phyloP scores from a whole-genome alignment of 1,139 yeast species.

The Blastobotrys raffinosifermentans region DNA sequence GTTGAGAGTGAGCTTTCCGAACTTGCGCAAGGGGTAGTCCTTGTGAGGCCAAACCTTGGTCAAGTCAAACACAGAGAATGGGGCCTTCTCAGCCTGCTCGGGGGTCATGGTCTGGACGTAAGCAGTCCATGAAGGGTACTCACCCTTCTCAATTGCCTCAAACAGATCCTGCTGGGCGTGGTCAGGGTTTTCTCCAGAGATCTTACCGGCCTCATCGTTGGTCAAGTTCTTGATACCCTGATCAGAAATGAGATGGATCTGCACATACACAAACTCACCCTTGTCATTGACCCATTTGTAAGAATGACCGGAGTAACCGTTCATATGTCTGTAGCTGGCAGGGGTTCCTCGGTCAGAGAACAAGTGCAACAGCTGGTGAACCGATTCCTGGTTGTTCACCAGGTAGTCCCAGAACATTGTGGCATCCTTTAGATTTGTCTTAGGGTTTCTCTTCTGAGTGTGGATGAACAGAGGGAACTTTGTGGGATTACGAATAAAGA shows the following conservation, averaged over 20 bases:
- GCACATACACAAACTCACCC: constrained; percentile 61
- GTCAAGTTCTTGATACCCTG: constrained; percentile 55
- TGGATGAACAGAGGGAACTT: constrained; percentile 88
- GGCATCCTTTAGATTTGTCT: constrained; percentile 75
- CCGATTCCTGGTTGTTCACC: constrained; percentile 54
- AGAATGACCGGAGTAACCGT: constrained; percentile 74
- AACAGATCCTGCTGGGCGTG: constrained; percentile 53
- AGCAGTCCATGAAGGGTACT: constrained; percentile 58
- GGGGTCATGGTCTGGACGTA: constrained; percentile 70
- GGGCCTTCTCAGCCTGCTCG: constrained; percentile 54
- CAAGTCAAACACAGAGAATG: constrained; percentile 55
- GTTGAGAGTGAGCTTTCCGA: constrained; percentile 64
- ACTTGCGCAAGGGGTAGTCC: constrained; percentile 68
- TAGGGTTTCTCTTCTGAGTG: constrained; percentile 82
- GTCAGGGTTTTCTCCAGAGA: constrained; percentile 60
- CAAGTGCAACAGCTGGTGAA: constrained; percentile 58
- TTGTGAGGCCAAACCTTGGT: constrained; percentile 79
- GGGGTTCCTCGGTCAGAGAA: constrained; percentile 75
- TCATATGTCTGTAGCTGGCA: constrained; percentile 55
- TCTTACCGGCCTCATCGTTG: constrained; percentile 50
- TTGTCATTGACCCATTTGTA: constrained; percentile 62
- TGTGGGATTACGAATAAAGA: constrained; percentile 79
- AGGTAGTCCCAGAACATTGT: constrained; percentile 66
- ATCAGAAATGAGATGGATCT: constrained; percentile 57
- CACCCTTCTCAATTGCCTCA: constrained; percentile 52